These are phyloP conservation scores for Penicillium longicatenatum DNA, from an alignment of 495 filamentous ascomycete species.

Conservation along the genomic window DNA sequence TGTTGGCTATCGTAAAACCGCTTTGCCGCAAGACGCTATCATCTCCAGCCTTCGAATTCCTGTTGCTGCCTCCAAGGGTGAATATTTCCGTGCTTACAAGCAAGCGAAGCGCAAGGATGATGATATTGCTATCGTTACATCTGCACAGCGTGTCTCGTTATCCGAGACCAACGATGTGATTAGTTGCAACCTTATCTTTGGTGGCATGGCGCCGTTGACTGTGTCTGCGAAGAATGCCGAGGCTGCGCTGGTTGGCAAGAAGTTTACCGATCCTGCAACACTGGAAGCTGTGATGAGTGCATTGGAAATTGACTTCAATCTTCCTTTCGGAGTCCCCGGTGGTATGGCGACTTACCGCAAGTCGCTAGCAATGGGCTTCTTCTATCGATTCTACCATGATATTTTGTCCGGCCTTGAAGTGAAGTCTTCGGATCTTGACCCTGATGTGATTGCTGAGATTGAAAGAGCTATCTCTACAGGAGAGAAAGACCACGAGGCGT, in stretches of 20 bases:
- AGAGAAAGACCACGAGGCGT: conserved; percentile 48
- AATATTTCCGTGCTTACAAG: conserved; percentile 74
- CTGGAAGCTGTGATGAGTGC: conserved; percentile 87
- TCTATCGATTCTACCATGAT: conserved; percentile 87
- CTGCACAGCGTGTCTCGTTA: conserved; percentile 72
- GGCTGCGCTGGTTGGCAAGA: conserved; percentile 71
- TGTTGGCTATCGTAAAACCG: conserved; percentile 84
- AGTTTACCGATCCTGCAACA: conserved; percentile 75
- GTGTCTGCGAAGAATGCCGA: conserved; percentile 77
- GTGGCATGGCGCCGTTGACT: conserved; percentile 88
- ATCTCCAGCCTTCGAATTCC: conserved; percentile 88
- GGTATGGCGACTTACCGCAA: conserved; percentile 97
- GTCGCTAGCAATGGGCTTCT: conserved; percentile 83
- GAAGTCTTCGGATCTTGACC: conserved; percentile 45
- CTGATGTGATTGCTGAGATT: conserved; percentile 59
- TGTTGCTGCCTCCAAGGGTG: conserved; percentile 55
- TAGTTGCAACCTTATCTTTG: conserved; percentile 77
- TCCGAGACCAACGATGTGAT: conserved; percentile 65
- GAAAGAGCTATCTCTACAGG: conserved; percentile 62
- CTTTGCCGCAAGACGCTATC: conserved; percentile 77
- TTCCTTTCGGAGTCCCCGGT: conserved; percentile 84
- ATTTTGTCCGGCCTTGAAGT: conserved; percentile 54
- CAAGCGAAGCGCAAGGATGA: conserved; percentile 96
- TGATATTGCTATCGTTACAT: conserved; percentile 95
- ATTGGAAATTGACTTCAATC: conserved; percentile 81